Conservation (phyloP, 352 stramenopile genomes). For the Pythium rhizo-oryzae region DNA sequence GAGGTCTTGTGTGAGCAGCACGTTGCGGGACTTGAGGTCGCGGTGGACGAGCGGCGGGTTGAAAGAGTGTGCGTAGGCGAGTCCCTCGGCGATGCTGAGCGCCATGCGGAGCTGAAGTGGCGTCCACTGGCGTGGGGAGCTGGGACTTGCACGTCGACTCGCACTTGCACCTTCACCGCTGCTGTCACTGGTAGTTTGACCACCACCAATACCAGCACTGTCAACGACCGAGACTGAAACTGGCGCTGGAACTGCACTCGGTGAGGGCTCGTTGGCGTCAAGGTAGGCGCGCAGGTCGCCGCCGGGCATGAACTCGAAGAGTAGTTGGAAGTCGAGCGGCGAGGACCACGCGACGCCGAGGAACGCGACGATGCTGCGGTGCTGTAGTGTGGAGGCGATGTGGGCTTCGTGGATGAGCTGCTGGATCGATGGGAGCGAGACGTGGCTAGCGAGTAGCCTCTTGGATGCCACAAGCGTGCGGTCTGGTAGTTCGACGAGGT, state of each 20-base stretch:
- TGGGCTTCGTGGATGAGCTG: constrained; percentile 1
- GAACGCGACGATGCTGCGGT: constrained; percentile 4
- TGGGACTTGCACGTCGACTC: too few relatives aligned
- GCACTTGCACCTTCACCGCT: too few relatives aligned
- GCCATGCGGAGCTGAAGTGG: constrained; percentile 1
- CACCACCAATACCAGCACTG: too few relatives aligned
- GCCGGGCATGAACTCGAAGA: constrained; percentile 2
- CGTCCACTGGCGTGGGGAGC: neutral
- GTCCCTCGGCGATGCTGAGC: neutral
- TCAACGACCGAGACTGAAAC: neutral
- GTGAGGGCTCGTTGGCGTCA: neutral
- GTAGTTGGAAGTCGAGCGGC: neutral
- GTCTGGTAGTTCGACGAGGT: neutral
- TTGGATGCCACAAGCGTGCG: neutral
- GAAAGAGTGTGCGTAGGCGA: constrained; percentile 7
- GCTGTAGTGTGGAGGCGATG: constrained; percentile 4
- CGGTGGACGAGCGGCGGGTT: constrained; percentile 9
- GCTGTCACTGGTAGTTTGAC: too few relatives aligned
- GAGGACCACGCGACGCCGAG: constrained; percentile 2
- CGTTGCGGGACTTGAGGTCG: constrained; percentile 6
- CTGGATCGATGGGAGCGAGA: neutral
- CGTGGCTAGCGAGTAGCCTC: neutral
- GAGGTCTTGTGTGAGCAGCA: neutral
- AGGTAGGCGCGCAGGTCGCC: constrained; percentile 3
- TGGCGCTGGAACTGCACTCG: too few relatives aligned